Evolutionary conservation across 257 asterid genomes (phyloP), one percentile per base, ranked within the genome.

Genomic region (Nicotiana noctiflora): DNA sequence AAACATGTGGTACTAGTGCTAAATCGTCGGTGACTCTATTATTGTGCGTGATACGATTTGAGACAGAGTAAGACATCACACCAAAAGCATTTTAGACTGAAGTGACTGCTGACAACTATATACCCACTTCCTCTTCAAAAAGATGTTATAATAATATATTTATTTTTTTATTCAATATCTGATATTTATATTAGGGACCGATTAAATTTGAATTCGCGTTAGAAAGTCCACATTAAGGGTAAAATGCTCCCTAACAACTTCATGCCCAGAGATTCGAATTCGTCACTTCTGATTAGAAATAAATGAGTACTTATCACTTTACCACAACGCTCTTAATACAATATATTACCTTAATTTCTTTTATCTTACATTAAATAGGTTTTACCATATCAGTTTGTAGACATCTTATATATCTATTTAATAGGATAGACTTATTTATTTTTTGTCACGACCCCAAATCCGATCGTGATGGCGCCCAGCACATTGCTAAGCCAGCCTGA

Each of bases 271-370:
- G 17, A 14, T 0, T 8, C 1, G 14, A 9, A 18, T 5, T 0
- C 0, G 0, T 17, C 0, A 2, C 0, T 0, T 10, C n/a, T 67
- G 0, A 0, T 4, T 34, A 32, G 32, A 0, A 0, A n/a, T 34
- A 0, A 9, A 17, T 0, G 1, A 51, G 18, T 13, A 12, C 6
- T n/a, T 57, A 57, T 0, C 10, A 3, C 13, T 34, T 4, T 2
- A 17, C 7, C 27, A 25, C 27, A 25, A 25, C 27, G 1, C 27
- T 25, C 27, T 25, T 25, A 1, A 1, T 25, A 25, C 27, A 25
- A 1, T 2, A 40, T 40, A 40, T 8, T 40, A 40, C 49, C 49
- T 40, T 40, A 8, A 8, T 40, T 40, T 8, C 3, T 40, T 40
- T 40, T 2, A 2, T 8, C 49, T 40, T 40, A 40, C 49, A 40